Evolutionary conservation across 2,329 filamentous ascomycete genomes (phyloP).

Genomic region (Volutella citrinella): DNA sequence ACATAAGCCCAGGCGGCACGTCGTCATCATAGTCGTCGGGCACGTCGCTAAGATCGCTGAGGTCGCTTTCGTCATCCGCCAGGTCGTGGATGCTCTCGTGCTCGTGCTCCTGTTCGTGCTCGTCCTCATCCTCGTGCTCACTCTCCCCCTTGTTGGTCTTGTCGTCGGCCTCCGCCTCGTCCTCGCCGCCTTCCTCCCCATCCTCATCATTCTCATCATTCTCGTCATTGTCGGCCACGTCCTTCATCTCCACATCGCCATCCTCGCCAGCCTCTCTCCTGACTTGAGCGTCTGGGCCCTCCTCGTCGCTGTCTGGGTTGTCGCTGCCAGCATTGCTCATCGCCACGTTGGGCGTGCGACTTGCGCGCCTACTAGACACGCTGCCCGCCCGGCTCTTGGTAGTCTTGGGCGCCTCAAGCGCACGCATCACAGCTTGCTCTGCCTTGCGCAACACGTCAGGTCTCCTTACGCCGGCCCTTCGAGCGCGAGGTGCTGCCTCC

Average conservation of each 20-base stretch:
- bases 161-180: constrained; percentile 25
- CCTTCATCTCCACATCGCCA: constrained; percentile 43
- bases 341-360: constrained; percentile 34
- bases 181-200: constrained; percentile 27
- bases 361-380: constrained; percentile 48
- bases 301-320: constrained; percentile 38
- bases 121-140: no score
- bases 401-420: constrained; percentile 46
- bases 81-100: constrained; percentile 61
- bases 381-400: constrained; percentile 51
- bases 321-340: constrained; percentile 36
- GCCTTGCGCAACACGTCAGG: constrained; percentile 61
- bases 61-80: constrained; percentile 66
- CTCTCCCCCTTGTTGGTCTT: constrained; percentile 26
- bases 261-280: constrained; percentile 32
- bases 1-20: constrained; percentile 50
- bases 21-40: constrained; percentile 57
- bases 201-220: constrained; percentile 25
- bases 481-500: constrained; percentile 37
- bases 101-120: constrained; percentile 25
- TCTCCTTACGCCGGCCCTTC: constrained; percentile 46
- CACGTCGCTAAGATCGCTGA: constrained; percentile 67
- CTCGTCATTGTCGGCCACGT: constrained; percentile 32
- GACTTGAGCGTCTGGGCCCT: constrained; percentile 39
- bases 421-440: constrained; percentile 53